Percentiles rank a stretch among this genome's conserved stretches.
Conservation (phyloP, 2,329 filamentous ascomycete species). For the Graphilbum ipis-grandicollis region DNA sequence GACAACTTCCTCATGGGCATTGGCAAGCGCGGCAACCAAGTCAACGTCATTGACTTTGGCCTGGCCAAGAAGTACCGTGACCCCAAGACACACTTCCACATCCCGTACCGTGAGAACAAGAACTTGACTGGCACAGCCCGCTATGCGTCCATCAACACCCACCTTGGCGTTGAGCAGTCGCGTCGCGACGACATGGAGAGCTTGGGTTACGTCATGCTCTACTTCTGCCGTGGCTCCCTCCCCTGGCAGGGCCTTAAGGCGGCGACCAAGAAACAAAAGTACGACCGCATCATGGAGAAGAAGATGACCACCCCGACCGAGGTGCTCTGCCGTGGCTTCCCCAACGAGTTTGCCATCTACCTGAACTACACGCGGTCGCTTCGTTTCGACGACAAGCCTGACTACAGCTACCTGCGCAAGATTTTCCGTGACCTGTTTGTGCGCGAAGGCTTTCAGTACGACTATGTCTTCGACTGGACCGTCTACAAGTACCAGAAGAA, state of each 20-base stretch:
- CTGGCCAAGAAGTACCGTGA: slow-evolving; percentile 99
- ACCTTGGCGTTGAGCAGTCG: slow-evolving; percentile 95
- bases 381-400: slow-evolving; percentile 98
- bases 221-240: slow-evolving; percentile 97
- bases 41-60: slow-evolving; percentile 98
- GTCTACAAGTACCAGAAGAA: slow-evolving; percentile 99
- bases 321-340: slow-evolving; percentile 96
- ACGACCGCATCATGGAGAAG: slow-evolving; percentile 99
- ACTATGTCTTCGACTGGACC: slow-evolving; percentile 99
- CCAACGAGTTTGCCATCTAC: slow-evolving; percentile 98
- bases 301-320: slow-evolving; percentile 99
- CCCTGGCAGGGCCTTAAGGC: slow-evolving; percentile 98
- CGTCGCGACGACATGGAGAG: slow-evolving; percentile 99
- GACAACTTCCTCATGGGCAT: slow-evolving; percentile 99
- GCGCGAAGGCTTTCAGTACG: slow-evolving; percentile 97
- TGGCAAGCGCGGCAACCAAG: slow-evolving; percentile 96
- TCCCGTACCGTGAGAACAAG: slow-evolving; percentile 99
- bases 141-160: slow-evolving; percentile 98
- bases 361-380: slow-evolving; percentile 98
- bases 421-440: slow-evolving; percentile 99
- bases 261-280: slow-evolving; percentile 99
- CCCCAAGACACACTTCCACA: slow-evolving; percentile 99
- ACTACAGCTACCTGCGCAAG: slow-evolving; percentile 99
- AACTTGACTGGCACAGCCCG: slow-evolving; percentile 97
- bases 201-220: slow-evolving; percentile 97